Evolutionary conservation across 179 eudicot genomes (phyloP), one percentile per base, ranked within the genome.

Genomic region (Patellifolia procumbens): DNA sequence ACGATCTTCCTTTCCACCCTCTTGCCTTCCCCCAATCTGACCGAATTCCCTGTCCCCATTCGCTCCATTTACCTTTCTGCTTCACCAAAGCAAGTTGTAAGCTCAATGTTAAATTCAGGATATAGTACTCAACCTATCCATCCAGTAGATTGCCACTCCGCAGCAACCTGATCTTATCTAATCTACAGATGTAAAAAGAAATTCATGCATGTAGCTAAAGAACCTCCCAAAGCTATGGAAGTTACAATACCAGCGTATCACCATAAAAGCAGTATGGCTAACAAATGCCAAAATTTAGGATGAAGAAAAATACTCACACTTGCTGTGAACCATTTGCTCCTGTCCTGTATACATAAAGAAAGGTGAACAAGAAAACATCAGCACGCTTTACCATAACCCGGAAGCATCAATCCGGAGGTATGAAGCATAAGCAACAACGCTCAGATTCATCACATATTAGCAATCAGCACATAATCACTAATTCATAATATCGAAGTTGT

Each of bases 261-360:
- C 24, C 15, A 22, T 28, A 39, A 55, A 52, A 56, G 35, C 51
- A 77, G 10, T 28, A 37, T 34, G n/a, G 11, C 12, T 28, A 72
- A 28, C 13, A 9, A 68, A 59, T 15, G 26, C 12, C 22, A 58
- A 43, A 69, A 56, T 34, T 16, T 35, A 32, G 64, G 22, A 26
- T 28, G 78, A 42, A 77, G 69, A 81, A 75, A 73, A 76, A 80
- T 65, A 85, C 97, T 89, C 81, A 91, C 97, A 74, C 68, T 68
- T 46, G 58, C 78, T 68, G 77, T 87, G 74, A 91, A 90, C 97
- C 97, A 91, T 51, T 79, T 85, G 82, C 82, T 82, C 55, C 61
- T 77, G 64, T 82, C 93, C 97, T 91, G 97, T 80, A 83, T 69
- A 81, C 46, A 82, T 46, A 29, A n/a, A 61, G 63, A 77, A 72